These are phyloP conservation scores for Harrya chromipes DNA, from an alignment of 768 basidiomycete genomes.

Conservation along the genomic window DNA sequence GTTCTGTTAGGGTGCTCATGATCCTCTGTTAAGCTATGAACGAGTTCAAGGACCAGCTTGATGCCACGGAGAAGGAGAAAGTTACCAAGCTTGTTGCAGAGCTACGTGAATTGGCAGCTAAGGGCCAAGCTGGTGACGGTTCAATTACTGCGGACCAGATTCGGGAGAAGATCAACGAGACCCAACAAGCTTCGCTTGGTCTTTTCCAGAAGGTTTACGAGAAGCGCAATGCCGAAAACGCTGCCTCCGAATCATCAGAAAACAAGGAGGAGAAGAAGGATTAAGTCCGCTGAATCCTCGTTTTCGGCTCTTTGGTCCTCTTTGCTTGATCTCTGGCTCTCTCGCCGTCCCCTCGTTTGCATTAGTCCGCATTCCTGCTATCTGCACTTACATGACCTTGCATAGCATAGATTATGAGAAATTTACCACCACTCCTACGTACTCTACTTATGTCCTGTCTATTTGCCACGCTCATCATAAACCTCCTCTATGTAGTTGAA, in stretches of 20 bases:
- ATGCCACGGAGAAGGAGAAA: constrained; percentile 89
- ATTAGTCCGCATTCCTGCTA: constrained; percentile 1
- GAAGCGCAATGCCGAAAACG: constrained; percentile 80
- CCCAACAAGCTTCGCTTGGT: constrained; percentile 91
- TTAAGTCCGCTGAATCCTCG: constrained; percentile 35
- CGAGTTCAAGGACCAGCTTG: constrained; percentile 98
- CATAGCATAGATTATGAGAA: constrained; percentile 31
- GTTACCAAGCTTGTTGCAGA: constrained; percentile 83
- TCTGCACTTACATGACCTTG: constrained; percentile 5
- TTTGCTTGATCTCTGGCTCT: constrained; percentile 11
- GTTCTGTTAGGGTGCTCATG: neutral
- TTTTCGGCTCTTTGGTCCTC: neutral
- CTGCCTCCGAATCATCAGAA: constrained; percentile 42
- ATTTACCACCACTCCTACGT: constrained; percentile 27
- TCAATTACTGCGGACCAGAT: constrained; percentile 81
- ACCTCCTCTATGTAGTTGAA: constrained; percentile 13
- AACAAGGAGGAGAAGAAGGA: constrained; percentile 82
- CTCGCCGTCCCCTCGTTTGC: constrained; percentile 29
- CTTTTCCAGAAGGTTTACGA: constrained; percentile 98
- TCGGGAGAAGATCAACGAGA: constrained; percentile 90
- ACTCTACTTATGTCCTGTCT: constrained; percentile 19
- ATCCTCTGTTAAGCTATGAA: constrained; percentile 61
- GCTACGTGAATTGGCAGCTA: constrained; percentile 83
- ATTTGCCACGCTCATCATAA: constrained; percentile 9
- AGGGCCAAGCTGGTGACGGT: constrained; percentile 86